Percentiles rank a stretch among this genome's conserved stretches.
Conservation (phyloP, 2,329 filamentous ascomycete genomes). For the Beauveria sp. region DNA sequence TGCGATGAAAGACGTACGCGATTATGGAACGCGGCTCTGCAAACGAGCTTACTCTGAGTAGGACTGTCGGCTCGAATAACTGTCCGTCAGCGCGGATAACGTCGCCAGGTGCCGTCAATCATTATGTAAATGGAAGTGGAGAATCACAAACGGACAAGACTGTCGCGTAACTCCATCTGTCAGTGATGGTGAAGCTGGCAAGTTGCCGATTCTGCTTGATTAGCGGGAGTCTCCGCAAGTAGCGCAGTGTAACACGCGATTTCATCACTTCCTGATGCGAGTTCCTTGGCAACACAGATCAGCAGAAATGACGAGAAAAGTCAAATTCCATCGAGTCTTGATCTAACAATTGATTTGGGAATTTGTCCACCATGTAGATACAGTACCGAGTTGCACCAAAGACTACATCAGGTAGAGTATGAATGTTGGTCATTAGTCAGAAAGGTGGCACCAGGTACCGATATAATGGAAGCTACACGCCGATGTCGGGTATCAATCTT, state of each 20-base stretch:
- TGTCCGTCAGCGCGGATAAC: background rate
- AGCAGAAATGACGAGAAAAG: too few relatives aligned
- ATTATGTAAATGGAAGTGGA: background rate
- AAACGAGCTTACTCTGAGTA: background rate
- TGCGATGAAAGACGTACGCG: background rate
- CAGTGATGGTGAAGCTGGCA: background rate
- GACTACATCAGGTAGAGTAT: background rate
- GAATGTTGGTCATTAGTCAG: background rate
- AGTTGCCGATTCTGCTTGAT: background rate
- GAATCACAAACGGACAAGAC: background rate
- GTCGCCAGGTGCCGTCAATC: background rate
- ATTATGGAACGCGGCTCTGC: background rate
- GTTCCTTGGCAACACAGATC: background rate
- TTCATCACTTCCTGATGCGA: background rate
- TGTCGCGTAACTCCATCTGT: background rate
- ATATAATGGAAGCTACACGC: background rate
- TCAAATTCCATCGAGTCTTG: too few relatives aligned
- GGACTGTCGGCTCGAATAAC: background rate
- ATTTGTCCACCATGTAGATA: background rate
- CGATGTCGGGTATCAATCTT: background rate
- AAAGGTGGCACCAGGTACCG: background rate
- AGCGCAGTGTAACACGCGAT: background rate
- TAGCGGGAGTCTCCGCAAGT: background rate
- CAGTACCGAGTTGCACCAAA: background rate
- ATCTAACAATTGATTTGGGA: too few relatives aligned